Evolutionary conservation across 2,329 filamentous ascomycete genomes (phyloP), one percentile per base, ranked within the genome.

Genomic region (Aspergillus sp.): DNA sequence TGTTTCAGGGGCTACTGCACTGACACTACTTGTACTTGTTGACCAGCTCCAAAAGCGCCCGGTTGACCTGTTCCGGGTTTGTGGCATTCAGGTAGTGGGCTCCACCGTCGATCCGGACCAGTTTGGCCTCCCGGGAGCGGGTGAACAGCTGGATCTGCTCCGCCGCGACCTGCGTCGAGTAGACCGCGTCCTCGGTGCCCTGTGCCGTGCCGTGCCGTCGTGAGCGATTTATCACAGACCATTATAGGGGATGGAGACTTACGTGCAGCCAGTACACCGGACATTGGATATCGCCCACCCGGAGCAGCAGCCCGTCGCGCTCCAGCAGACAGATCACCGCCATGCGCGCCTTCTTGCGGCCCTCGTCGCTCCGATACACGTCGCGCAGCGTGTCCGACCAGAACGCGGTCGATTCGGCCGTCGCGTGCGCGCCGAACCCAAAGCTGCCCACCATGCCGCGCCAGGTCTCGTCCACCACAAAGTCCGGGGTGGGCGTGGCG

Each of bases 241-340:
- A 3, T 14, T 17, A 40, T 25, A 31, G 42, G 36, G 6, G 13
- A 45, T 31, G 1, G 17, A 3, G 4, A 57, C 65, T 74, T 43
- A 78, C 76, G 62, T 77, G 63, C 53, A 81, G 53, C 79, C 79
- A 81, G 45, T 76, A 58, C 2, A 82, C 78, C 0, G 79, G 80
- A 64, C 78, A 81, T 42, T 59, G 63, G 3, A 82, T 67, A 64
- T 82, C 78, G 3, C 64, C 68, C 25, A 81, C 53, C 6, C 79
- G 59, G 4, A 68, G 58, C 52, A 76, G 71, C 58, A 83, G 56
- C 1, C 76, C 75, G 63, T 81, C 80, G 2, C 79, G 65, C 49
- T 79, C 77, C 14, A 69, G 58, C 19, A 81, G 60, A 53, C 78
- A 79, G 50, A 79, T 76, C 1, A 74, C 70, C n/a, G 77, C 76